These are phyloP conservation scores for Vinca minor DNA, from an alignment of 257 asterid genomes.

Conservation along the genomic window DNA sequence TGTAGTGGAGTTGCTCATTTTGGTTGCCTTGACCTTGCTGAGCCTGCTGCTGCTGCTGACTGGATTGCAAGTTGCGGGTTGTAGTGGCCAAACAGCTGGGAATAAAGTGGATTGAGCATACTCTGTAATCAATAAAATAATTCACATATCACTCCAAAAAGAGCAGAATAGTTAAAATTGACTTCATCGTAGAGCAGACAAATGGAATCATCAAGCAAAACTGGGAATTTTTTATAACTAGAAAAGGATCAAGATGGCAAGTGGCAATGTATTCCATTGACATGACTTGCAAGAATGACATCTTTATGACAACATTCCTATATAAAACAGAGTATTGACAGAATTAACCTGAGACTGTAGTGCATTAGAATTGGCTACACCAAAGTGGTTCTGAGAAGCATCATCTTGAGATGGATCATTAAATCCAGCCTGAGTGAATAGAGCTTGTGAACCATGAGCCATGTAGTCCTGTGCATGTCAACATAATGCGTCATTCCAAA, in stretches of 20 bases:
- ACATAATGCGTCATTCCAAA: conserved; percentile 1
- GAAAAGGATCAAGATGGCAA: too few relatives aligned
- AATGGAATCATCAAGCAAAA: background rate
- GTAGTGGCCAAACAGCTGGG: conserved; percentile 79
- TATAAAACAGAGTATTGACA: conserved; percentile 1
- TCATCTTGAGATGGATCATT: conserved; percentile 84
- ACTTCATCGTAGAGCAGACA: too few relatives aligned
- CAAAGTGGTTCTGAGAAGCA: conserved; percentile 66
- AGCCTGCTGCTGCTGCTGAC: conserved; percentile 50
- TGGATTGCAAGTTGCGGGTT: conserved; percentile 51
- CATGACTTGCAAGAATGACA: too few relatives aligned
- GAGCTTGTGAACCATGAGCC: conserved; percentile 86
- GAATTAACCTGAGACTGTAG: conserved; percentile 76
- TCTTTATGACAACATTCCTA: background rate
- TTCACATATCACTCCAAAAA: background rate
- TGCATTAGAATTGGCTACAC: conserved; percentile 47
- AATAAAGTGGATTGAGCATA: conserved; percentile 64
- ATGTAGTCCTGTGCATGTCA: conserved; percentile 62
- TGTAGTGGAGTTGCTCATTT: conserved; percentile 70
- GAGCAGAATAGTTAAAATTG: background rate
- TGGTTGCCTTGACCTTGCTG: conserved; percentile 59
- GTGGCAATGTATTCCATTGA: background rate
- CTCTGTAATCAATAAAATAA: conserved; percentile 34
- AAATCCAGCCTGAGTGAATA: conserved; percentile 82
- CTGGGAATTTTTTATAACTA: too few relatives aligned